A percentile compares a stretch with the other conserved stretches of the same genome.
Evolutionary conservation across 768 basidiomycete species (phyloP).

Genomic region (Clitopilus hobsonii): DNA sequence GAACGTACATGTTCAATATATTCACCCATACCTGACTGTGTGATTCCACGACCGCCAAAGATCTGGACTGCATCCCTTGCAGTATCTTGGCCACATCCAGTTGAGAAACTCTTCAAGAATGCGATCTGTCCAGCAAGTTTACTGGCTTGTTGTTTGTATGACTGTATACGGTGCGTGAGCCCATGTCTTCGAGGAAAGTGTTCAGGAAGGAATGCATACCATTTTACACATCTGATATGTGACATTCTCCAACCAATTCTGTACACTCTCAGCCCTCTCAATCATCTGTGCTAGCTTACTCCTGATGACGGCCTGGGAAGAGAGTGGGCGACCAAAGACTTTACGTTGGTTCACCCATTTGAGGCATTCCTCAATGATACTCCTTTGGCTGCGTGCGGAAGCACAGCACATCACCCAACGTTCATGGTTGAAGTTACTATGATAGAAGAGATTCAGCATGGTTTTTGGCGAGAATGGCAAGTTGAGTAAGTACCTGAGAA

Average conservation of each 20-base stretch:
- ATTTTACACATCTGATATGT: constrained; percentile 89
- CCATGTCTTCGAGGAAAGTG: not conserved
- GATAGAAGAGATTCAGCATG: not conserved
- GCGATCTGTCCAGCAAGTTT: constrained; percentile 78
- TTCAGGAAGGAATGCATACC: constrained; percentile 19
- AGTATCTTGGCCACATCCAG: constrained; percentile 59
- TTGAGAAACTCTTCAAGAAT: constrained; percentile 67
- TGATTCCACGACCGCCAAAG: constrained; percentile 85
- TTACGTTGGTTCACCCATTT: constrained; percentile 89
- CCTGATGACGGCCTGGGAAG: constrained; percentile 82
- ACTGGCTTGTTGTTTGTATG: constrained; percentile 71
- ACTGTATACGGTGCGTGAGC: constrained; percentile 14
- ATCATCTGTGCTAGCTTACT: constrained; percentile 89
- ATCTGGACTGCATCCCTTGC: constrained; percentile 56
- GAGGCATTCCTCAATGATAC: constrained; percentile 75
- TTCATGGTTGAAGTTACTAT: constrained; percentile 90
- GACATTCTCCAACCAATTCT: constrained; percentile 82
- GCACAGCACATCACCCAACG: constrained; percentile 71
- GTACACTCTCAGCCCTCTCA: constrained; percentile 55
- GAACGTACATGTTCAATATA: constrained; percentile 65
- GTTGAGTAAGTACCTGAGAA: constrained; percentile 15
- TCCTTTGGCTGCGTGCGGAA: not conserved
- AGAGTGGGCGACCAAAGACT: constrained; percentile 86
- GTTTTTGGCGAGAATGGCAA: not conserved
- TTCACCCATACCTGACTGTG: constrained; percentile 76